These are phyloP conservation scores for Zymoseptoria tritici DNA, from an alignment of 2,329 filamentous ascomycete species.

Conservation along the genomic window DNA sequence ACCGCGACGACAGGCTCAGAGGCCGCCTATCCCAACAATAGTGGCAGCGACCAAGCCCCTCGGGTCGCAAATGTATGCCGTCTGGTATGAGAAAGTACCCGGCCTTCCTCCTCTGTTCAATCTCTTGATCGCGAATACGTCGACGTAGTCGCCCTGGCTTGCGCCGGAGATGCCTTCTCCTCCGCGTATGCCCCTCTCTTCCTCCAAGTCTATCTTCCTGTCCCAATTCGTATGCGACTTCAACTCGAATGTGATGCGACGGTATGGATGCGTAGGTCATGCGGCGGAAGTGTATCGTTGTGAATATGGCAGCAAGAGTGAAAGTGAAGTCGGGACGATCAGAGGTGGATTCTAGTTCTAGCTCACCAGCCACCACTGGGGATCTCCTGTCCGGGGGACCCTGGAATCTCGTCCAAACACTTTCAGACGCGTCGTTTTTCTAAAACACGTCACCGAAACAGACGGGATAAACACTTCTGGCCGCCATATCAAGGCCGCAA, in stretches of 20 bases:
- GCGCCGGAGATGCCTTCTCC: background rate
- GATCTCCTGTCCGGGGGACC: background rate
- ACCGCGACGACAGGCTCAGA: background rate
- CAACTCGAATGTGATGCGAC: background rate
- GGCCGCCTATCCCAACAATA: background rate
- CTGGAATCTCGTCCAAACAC: background rate
- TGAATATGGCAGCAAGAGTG: background rate
- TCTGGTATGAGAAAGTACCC: background rate
- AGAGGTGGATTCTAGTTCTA: background rate
- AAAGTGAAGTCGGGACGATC: background rate
- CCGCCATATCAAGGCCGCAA: background rate
- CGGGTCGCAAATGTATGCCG: background rate
- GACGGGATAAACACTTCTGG: background rate
- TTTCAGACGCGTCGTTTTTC: background rate
- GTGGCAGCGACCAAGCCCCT: no score
- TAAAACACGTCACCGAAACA: background rate
- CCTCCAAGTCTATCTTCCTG: background rate
- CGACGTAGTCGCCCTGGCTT: background rate
- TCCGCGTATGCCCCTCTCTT: background rate
- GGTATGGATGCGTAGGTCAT: background rate
- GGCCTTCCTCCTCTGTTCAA: background rate
- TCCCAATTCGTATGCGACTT: background rate
- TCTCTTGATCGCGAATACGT: background rate
- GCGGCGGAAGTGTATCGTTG: background rate
- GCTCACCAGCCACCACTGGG: background rate